Evolutionary conservation across 2,329 filamentous ascomycete genomes (phyloP), one percentile per base, ranked within the genome.

Genomic region (Hyphodiscus sp.): DNA sequence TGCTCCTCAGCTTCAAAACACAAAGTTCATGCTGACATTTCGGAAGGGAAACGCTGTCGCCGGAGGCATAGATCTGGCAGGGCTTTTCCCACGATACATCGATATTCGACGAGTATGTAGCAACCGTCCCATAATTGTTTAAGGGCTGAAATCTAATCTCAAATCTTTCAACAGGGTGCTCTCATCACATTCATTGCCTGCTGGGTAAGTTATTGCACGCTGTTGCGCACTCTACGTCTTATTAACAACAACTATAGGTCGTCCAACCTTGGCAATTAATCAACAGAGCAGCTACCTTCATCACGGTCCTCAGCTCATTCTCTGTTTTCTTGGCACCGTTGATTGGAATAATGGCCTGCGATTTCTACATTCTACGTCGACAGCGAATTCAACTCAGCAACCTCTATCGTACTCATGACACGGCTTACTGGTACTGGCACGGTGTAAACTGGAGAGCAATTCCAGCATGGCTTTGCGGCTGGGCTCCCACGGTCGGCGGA

Each of bases 221-320:
- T 13, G 5, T 15, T 6, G 33, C 11, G 23, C 3, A 26, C 16
- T 13, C 2, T 13, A n/a, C 29, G 4, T 10, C 16, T 38, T 10
- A 38, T n/a, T 38, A 38, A 38, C 11, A 13, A 38, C 33, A 38
- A 15, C 33, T 10, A 2, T 38, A 38, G 16, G 67, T 68, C 6
- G 68, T 71, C 41, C 71, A 71, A 50, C 75, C 75, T 0, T 78
- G 75, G 75, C 66, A 76, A 49, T 67, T 76, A 1, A 65, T 76
- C n/a, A 68, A 68, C 1, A 70, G 66, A 0, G 73, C 74, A 0
- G 63, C 66, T 4, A 75, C 70, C 1, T 77, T 78, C 63, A 61
- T 65, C 46, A 62, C 63, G 0, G 63, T 65, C 10, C 54, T 65
- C 4, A 60, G 57, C 19, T 58, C 61, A 2, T 65, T 59, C 54